Conservation (phyloP, 2,329 filamentous ascomycete species). For the Corynespora cassiicola region DNA sequence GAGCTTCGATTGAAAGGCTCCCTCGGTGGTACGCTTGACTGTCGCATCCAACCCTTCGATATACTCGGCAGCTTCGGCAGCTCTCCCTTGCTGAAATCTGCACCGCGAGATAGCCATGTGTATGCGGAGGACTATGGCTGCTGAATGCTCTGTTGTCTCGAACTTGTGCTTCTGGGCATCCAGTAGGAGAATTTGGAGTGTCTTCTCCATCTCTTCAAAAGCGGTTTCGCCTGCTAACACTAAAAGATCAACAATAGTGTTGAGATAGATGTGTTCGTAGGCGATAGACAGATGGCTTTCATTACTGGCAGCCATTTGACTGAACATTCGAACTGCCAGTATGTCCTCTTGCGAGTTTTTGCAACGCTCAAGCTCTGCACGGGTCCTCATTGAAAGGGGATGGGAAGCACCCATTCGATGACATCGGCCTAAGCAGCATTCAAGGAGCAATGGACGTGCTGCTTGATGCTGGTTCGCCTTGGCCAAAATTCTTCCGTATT, state of each 20-base stretch:
- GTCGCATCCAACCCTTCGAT: neutral
- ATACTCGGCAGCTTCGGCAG: constrained; percentile 4
- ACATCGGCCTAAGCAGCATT: too few species aligned
- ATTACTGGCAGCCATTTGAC: too few species aligned
- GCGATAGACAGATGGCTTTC: too few species aligned
- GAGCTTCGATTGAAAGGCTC: constrained; percentile 5
- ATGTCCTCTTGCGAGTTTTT: too few species aligned
- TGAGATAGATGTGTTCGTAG: constrained; percentile 14
- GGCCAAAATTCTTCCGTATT: too few species aligned
- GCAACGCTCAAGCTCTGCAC: too few species aligned
- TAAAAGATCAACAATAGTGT: constrained; percentile 13
- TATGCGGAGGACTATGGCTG: constrained; percentile 1
- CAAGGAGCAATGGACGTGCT: too few species aligned
- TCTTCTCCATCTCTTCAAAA: constrained; percentile 3
- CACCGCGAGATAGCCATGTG: constrained; percentile 5
- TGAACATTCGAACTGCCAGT: too few species aligned
- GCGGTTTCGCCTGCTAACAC: neutral
- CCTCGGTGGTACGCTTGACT: neutral
- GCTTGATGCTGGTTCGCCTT: too few species aligned
- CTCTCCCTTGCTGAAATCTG: constrained; percentile 9
- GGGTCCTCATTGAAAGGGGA: too few species aligned
- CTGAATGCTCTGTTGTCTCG: constrained; percentile 11
- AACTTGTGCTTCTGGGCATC: constrained; percentile 4
- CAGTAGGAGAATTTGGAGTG: neutral
- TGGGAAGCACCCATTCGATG: too few species aligned